Evolutionary conservation across 2,329 filamentous ascomycete genomes (phyloP), one percentile per base, ranked within the genome.

Genomic region (Cryphonectria carpinicola): DNA sequence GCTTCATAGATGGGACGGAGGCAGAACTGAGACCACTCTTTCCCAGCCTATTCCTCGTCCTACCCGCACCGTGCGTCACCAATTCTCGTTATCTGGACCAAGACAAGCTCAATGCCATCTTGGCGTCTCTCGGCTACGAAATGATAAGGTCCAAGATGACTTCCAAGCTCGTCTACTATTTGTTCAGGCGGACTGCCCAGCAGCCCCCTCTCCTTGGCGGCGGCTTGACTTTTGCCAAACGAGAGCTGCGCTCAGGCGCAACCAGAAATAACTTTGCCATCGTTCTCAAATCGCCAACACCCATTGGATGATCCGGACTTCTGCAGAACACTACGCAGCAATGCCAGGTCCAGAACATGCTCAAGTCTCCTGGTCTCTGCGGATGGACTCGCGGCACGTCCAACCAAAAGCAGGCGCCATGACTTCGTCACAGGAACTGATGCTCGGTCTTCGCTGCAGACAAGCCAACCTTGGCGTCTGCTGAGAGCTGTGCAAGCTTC

Each of bases 21-120:
- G 68, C 67, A 35, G 66, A 54, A 19, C 49, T 70, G 63, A 72
- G 76, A 67, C 73, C 75, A 39, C 66, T 71, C 32, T 88, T 92
- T 63, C 93, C 93, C 1, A 89, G 88, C 58, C 82, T 99, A 11
- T 99, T 99, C 79, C 83, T 99, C 41, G 96, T 99, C 13, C 83
- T 99, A 2, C 96, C 96, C 2, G 89, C 93, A 43, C 92, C 95
- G 28, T 99, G 96, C 77, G 86, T 98, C 65, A 87, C 88, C 32
- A 99, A 99, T 79, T 98, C 95, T 22, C 89, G 96, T 66, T 99
- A 99, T 78, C 88, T 97, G 78, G 91, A 93, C 69, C 90, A 95
- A 73, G 79, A 84, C 25, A 87, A 88, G 66, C 81, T 99, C 32
- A 80, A 87, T 10, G 84, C 86, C 4, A 93, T 99, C 71, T 94